phyloP scores from a whole-genome alignment of 2,329 filamentous ascomycete species.

The Botrytis fragariae region DNA sequence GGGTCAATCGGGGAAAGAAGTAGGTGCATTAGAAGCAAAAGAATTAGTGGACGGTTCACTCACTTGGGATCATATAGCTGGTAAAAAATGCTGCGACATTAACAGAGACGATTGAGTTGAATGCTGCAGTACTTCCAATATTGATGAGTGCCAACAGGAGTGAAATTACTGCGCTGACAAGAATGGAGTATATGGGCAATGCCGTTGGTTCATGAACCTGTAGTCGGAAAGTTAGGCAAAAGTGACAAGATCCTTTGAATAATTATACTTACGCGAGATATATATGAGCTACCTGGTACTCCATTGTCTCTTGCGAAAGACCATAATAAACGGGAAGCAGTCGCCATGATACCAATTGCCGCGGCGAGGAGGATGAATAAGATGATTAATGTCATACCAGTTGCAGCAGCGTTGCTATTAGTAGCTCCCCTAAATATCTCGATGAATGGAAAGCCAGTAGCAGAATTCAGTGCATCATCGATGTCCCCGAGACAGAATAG shows the following conservation, averaged over 20 bases:
- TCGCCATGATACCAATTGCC: slow-evolving; percentile 40
- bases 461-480: slow-evolving; percentile 40
- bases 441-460: slow-evolving; percentile 46
- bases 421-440: slow-evolving; percentile 52
- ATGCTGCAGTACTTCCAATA: slow-evolving; percentile 43
- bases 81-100: slow-evolving; percentile 45
- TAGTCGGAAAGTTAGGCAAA: slow-evolving; percentile 5
- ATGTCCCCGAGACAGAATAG: slow-evolving; percentile 40
- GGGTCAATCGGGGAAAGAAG: not conserved
- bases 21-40: not conserved
- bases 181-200: slow-evolving; percentile 29
- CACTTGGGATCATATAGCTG: slow-evolving; percentile 44
- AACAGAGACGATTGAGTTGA: slow-evolving; percentile 47
- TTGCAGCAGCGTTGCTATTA: slow-evolving; percentile 45
- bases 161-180: slow-evolving; percentile 38
- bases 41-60: not conserved
- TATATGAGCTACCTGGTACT: slow-evolving; percentile 42
- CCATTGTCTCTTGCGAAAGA: slow-evolving; percentile 47
- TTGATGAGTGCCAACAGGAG: slow-evolving; percentile 42
- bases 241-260: not conserved
- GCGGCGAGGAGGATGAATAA: slow-evolving; percentile 41
- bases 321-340: slow-evolving; percentile 41
- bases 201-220: slow-evolving; percentile 29
- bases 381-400: slow-evolving; percentile 47
- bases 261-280: slow-evolving; percentile 37